These are phyloP conservation scores for Amanita subjunquillea DNA, from an alignment of 768 basidiomycete genomes.

Conservation along the genomic window DNA sequence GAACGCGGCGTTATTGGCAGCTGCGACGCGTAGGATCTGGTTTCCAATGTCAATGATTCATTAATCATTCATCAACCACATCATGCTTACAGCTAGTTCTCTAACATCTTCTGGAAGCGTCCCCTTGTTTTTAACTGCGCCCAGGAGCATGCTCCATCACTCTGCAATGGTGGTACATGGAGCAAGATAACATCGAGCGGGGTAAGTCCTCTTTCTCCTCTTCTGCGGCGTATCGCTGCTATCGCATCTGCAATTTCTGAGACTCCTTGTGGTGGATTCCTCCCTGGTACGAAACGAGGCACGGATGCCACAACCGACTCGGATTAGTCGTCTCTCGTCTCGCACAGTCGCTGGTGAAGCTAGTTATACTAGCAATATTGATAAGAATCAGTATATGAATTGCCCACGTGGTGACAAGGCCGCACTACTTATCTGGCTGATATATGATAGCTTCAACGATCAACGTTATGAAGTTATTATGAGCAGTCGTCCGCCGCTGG, in stretches of 20 bases:
- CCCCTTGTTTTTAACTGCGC: constrained; percentile 38
- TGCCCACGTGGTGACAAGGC: too few species aligned
- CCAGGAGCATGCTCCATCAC: constrained; percentile 40
- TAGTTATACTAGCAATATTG: too few species aligned
- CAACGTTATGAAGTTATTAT: too few species aligned
- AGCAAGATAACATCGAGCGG: constrained; percentile 39
- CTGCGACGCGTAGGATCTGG: constrained; percentile 42
- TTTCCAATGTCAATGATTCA: background rate
- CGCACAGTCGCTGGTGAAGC: too few species aligned
- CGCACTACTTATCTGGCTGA: too few species aligned
- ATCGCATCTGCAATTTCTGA: constrained; percentile 35
- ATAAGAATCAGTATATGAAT: too few species aligned
- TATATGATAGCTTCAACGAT: too few species aligned
- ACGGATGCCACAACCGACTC: too few species aligned
- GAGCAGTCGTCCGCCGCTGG: too few species aligned
- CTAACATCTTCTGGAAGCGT: constrained; percentile 35
- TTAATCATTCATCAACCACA: background rate
- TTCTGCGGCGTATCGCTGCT: constrained; percentile 33
- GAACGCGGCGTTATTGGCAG: constrained; percentile 36
- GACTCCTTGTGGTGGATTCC: constrained; percentile 31
- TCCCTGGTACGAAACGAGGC: constrained; percentile 31
- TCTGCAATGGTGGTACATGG: constrained; percentile 36
- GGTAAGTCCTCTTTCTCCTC: constrained; percentile 38
- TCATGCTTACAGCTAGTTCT: constrained; percentile 35
- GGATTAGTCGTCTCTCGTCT: too few species aligned